phyloP scores from a whole-genome alignment of 1,139 yeast genomes.

The Taphrina wiesneri region DNA sequence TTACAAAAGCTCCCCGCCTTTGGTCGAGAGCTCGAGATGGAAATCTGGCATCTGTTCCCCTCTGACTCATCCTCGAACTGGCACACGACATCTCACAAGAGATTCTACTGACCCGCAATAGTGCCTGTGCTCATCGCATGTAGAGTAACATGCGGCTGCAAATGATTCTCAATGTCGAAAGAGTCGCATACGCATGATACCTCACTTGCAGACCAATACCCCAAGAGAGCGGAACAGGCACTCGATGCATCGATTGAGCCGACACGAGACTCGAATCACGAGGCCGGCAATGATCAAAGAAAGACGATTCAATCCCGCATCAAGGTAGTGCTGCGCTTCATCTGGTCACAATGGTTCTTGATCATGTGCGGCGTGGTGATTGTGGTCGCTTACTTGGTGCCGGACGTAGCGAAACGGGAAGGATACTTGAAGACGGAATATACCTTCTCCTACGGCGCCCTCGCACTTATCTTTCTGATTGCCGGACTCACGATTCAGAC shows the following conservation, averaged over 20 bases:
- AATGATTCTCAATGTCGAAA: not conserved
- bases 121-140: not conserved
- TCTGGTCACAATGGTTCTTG: conserved; percentile 62
- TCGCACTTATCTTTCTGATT: conserved; percentile 76
- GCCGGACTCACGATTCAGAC: conserved; percentile 79
- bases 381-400: conserved; percentile 73
- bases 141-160: not conserved
- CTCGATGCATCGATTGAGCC: not conserved
- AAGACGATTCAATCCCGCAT: not conserved
- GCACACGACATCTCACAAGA: not conserved
- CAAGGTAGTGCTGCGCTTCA: not conserved
- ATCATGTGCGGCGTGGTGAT: conserved; percentile 68
- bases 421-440: conserved; percentile 75
- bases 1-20: not conserved
- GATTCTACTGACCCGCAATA: no score
- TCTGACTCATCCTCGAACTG: not conserved
- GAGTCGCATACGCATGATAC: not conserved
- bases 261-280: not conserved
- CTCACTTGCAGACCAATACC: not conserved
- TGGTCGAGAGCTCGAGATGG: not conserved
- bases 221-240: not conserved
- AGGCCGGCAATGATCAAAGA: not conserved
- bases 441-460: conserved; percentile 80
- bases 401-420: conserved; percentile 78
- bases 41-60: no score